A percentile compares a stretch with the other conserved stretches of the same genome.
Evolutionary conservation across 345 rosid genomes (phyloP).

Genomic region (Luvunga scandens): DNA sequence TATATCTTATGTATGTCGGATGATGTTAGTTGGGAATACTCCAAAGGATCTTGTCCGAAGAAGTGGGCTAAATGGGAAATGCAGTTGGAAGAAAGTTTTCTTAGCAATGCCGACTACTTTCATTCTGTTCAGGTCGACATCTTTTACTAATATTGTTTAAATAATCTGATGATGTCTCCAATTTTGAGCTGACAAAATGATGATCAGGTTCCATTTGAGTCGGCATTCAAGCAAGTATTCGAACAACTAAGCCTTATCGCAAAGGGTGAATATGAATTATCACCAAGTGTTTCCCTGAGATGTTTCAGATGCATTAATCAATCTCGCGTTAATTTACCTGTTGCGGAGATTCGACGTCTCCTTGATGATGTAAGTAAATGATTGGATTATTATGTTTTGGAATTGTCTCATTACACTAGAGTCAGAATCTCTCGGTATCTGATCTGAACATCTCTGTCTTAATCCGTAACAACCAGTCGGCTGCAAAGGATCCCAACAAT

Average conservation of each 20-base stretch:
- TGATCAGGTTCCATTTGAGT: conserved; percentile 72
- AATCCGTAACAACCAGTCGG: too few relatives aligned
- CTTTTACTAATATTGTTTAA: not conserved
- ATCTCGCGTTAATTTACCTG: conserved; percentile 63
- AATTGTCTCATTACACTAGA: too few relatives aligned
- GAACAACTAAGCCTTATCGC: conserved; percentile 70
- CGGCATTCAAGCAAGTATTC: conserved; percentile 59
- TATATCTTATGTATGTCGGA: too few relatives aligned
- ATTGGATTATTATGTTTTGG: not conserved
- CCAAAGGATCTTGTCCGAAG: too few relatives aligned
- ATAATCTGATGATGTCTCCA: too few relatives aligned
- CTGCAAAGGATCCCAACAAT: too few relatives aligned
- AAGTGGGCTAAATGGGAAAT: too few relatives aligned
- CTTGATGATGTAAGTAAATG: conserved; percentile 52
- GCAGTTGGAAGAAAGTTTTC: too few relatives aligned
- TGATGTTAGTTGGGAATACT: conserved; percentile 64
- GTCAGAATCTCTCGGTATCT: too few relatives aligned
- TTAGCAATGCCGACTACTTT: conserved; percentile 53
- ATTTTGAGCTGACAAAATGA: too few relatives aligned
- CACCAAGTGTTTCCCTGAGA: conserved; percentile 63
- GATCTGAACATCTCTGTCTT: too few relatives aligned
- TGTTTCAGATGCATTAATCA: conserved; percentile 31
- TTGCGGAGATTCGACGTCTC: conserved; percentile 42
- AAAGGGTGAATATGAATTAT: conserved; percentile 51
- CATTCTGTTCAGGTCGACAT: conserved; percentile 65